Percentiles rank a stretch among this genome's conserved stretches.
Evolutionary conservation across 2,329 filamentous ascomycete genomes (phyloP).

Genomic region (Fusarium xylarioides): DNA sequence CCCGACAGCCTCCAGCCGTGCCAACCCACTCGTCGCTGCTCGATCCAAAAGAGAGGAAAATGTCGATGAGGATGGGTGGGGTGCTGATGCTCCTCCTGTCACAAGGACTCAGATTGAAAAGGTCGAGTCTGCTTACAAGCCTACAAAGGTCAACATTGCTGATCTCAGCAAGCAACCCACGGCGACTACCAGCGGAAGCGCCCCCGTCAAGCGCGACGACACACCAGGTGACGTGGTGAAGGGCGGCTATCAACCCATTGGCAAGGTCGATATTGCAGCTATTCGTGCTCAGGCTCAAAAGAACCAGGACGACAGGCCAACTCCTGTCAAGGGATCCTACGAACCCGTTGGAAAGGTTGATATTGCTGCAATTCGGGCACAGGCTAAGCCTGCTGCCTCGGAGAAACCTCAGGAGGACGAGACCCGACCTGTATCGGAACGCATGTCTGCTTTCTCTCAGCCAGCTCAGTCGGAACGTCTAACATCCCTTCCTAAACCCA

Average conservation of each 20-base stretch:
- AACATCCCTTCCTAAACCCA: constrained; percentile 90
- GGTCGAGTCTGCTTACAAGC: constrained; percentile 91
- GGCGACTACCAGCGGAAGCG: constrained; percentile 69
- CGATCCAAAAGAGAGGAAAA: constrained; percentile 68
- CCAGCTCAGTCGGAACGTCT: constrained; percentile 75
- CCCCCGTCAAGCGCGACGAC: constrained; percentile 56
- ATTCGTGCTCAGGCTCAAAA: constrained; percentile 79
- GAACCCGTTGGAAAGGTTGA: constrained; percentile 97
- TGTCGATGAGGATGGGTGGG: constrained; percentile 91
- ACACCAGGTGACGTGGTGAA: constrained; percentile 72
- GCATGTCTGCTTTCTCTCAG: constrained; percentile 76
- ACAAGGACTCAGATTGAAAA: constrained; percentile 89
- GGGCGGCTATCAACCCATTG: constrained; percentile 91
- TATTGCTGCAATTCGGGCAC: constrained; percentile 90
- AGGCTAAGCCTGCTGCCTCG: constrained; percentile 66
- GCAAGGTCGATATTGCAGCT: constrained; percentile 96
- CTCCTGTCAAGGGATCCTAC: constrained; percentile 89
- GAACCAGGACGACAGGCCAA: constrained; percentile 79
- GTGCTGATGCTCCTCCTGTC: constrained; percentile 89
- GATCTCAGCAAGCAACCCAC: constrained; percentile 80
- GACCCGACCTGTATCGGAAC: constrained; percentile 75
- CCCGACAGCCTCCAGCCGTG: constrained; percentile 67
- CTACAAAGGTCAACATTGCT: constrained; percentile 93
- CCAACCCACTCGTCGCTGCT: constrained; percentile 73
- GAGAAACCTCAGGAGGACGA: constrained; percentile 49